Evolutionary conservation across 768 basidiomycete species (phyloP), one percentile per base, ranked within the genome.

Genomic region (Lactarius quietus): DNA sequence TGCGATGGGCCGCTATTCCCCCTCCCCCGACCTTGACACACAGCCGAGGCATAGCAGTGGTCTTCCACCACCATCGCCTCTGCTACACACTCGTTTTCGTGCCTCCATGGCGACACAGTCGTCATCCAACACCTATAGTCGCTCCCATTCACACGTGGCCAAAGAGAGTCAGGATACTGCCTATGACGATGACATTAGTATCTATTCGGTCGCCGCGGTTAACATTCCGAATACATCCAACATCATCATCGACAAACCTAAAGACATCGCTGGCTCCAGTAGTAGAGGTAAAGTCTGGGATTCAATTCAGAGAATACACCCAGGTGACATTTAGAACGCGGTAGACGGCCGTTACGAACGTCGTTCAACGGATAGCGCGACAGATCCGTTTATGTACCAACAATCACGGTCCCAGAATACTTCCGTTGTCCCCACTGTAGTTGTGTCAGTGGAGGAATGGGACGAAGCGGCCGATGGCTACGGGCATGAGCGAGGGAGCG

Each of bases 11-110:
- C 26, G 41, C 9, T 23, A 43, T 9, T 15, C 48, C 15, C 3
- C 26, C 61, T 62, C 64, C 55, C 55, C 66, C 45, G 57, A 62
- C 29, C 68, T 65, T 17, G 51, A 56, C 29, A 61, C 69, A 33
- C 69, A 54, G 7, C 61, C 70, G n/a, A 64, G 20, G 35, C 62
- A 43, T 43, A 58, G 29, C 52, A 41, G 31, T n/a, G 31, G 53
- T 35, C 66, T 23, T 45, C 67, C 73, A 26, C 83, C 79, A 0
- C 73, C 75, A 7, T 84, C 80, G 9, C 84, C 84, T 45, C 68
- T 84, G 36, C 69, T 84, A 45, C 83, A 85, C 68, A 78, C 82
- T 15, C 74, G 75, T 59, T 85, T 84, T 71, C 76, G 80, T 28
- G 71, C 66, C 48, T 82, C 82, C 33, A 74, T 78, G 4, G 73